Conservation (phyloP, 257 asterid genomes). For the Rehmannia glutinosa region DNA sequence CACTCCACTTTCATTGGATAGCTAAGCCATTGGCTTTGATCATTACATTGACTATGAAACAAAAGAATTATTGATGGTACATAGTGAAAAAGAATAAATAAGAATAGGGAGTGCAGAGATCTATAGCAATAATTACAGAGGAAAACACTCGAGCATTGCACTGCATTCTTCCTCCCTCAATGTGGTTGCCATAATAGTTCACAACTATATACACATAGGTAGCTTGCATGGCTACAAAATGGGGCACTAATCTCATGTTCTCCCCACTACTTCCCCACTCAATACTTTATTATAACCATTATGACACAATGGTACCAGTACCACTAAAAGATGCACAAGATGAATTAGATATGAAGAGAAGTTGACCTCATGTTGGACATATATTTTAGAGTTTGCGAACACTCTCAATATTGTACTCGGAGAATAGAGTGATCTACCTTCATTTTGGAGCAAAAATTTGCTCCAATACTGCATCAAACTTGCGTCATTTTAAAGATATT, state of each 20-base stretch:
- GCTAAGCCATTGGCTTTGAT: too few species aligned
- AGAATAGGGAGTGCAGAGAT: neutral
- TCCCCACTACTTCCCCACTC: conserved; percentile 19
- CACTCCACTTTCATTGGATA: too few species aligned
- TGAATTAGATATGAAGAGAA: neutral
- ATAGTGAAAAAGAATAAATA: neutral
- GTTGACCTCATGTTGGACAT: neutral
- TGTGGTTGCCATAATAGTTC: conserved; percentile 7
- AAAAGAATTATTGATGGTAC: too few species aligned
- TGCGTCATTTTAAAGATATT: too few species aligned
- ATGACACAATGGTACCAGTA: conserved; percentile 17
- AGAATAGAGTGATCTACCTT: too few species aligned
- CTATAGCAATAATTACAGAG: neutral
- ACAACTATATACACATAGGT: neutral
- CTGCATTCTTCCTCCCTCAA: neutral
- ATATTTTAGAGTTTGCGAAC: neutral
- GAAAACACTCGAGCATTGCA: neutral
- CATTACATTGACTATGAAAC: too few species aligned
- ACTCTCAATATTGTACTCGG: neutral
- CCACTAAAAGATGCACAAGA: neutral
- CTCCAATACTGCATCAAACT: too few species aligned
- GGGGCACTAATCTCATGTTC: conserved; percentile 17
- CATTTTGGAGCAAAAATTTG: too few species aligned
- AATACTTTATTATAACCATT: conserved; percentile 3
- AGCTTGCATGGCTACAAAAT: conserved; percentile 14